Conservation (phyloP, 2,329 filamentous ascomycete species). For the Zymoseptoria passerinii region DNA sequence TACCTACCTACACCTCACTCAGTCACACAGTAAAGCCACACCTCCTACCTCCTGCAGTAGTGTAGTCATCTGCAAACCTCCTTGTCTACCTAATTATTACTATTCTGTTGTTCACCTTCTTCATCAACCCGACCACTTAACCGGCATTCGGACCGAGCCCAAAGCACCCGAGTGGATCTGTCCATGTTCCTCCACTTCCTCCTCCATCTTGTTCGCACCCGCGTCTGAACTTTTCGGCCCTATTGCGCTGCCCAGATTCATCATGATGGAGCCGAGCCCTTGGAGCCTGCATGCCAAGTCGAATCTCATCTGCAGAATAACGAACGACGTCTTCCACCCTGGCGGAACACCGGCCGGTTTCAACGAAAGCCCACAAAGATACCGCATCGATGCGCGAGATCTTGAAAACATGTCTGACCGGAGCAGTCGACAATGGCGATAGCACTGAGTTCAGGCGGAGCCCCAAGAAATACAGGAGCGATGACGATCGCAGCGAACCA, state of each 20-base stretch:
- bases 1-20: no score
- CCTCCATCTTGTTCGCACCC: not conserved
- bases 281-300: not conserved
- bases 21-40: no score
- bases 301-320: not conserved
- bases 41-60: no score
- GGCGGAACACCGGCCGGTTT: not conserved
- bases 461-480: not conserved
- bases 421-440: not conserved
- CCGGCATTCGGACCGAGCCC: not conserved
- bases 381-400: not conserved
- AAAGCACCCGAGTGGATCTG: not conserved
- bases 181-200: not conserved
- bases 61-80: no score
- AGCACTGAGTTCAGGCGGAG: not conserved
- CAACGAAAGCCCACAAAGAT: not conserved
- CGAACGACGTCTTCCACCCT: not conserved
- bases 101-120: no score
- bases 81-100: no score
- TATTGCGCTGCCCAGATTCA: not conserved
- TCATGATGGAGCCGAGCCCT: not conserved
- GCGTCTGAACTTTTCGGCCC: not conserved
- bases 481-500: not conserved
- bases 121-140: not conserved
- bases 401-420: not conserved